Percentiles rank a stretch among this genome's conserved stretches.
These are phyloP conservation scores for Ogataea glucozyma DNA, from an alignment of 805 yeast genomes.

Conservation along the genomic window DNA sequence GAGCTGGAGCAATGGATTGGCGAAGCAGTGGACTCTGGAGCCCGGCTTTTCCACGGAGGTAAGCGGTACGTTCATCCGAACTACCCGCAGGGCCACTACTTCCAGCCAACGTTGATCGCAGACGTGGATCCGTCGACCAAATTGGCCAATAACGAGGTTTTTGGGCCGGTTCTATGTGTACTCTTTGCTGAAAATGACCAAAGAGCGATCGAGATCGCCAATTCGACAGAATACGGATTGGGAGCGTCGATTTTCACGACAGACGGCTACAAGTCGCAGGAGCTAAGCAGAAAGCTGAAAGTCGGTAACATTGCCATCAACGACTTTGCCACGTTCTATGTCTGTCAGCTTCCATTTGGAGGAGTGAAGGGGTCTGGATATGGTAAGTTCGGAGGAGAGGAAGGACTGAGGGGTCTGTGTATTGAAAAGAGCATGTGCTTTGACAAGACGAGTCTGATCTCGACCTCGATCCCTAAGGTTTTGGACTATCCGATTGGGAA, in stretches of 20 bases:
- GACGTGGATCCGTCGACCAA: constrained; percentile 78
- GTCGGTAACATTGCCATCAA: constrained; percentile 95
- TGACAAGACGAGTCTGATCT: constrained; percentile 76
- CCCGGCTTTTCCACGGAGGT: constrained; percentile 80
- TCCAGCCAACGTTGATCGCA: constrained; percentile 82
- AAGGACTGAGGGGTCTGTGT: constrained; percentile 90
- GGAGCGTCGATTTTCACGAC: constrained; percentile 90
- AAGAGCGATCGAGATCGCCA: constrained; percentile 76
- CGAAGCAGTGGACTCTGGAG: constrained; percentile 82
- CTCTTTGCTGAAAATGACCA: constrained; percentile 67
- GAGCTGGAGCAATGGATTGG: constrained; percentile 63
- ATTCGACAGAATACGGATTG: constrained; percentile 82
- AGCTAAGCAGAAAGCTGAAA: constrained; percentile 61
- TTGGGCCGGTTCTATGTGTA: constrained; percentile 87
- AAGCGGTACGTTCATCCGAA: constrained; percentile 79
- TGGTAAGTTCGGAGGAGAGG: constrained; percentile 98
- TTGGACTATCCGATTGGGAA: constrained; percentile 89
- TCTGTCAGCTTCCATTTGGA: constrained; percentile 96
- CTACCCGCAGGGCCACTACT: constrained; percentile 94
- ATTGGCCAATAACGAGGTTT: constrained; percentile 87
- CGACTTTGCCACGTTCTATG: constrained; percentile 95
- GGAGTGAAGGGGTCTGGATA: constrained; percentile 92
- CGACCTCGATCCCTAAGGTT: constrained; percentile 83
- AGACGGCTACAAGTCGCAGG: constrained; percentile 54
- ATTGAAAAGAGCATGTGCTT: constrained; percentile 82